phyloP scores from a whole-genome alignment of 75 land plant genomes.

The Cryptomeria japonica region DNA sequence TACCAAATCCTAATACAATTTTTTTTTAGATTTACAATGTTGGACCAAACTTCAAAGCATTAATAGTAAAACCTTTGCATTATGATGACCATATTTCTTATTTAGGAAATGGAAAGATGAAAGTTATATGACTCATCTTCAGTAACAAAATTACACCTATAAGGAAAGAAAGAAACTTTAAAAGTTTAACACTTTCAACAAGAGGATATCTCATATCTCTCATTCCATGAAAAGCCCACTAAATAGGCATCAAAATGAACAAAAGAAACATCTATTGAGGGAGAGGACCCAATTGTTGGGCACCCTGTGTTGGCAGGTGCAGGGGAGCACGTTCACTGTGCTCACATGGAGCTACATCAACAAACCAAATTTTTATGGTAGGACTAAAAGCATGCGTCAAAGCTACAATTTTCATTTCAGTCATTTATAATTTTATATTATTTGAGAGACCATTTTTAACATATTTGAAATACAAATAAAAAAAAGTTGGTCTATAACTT shows the following conservation, averaged over 20 bases:
- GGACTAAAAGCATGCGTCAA: too few species aligned
- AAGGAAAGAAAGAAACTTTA: background rate
- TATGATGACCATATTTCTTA: background rate
- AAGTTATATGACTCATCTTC: background rate
- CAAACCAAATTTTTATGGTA: too few species aligned
- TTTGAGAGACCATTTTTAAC: too few species aligned
- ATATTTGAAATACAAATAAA: too few species aligned
- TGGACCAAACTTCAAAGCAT: background rate
- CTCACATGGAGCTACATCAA: too few species aligned
- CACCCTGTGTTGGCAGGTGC: too few species aligned
- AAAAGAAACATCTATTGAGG: background rate
- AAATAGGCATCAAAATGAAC: background rate
- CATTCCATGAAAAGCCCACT: background rate
- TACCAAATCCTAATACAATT: background rate
- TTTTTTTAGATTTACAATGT: background rate
- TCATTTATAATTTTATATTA: too few species aligned
- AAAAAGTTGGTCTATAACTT: too few species aligned
- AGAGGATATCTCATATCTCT: background rate
- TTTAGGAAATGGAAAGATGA: background rate
- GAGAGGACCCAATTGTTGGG: too few species aligned
- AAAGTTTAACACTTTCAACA: background rate
- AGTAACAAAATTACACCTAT: background rate
- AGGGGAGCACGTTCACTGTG: too few species aligned
- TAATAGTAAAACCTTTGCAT: background rate
- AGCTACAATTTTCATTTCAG: too few species aligned